These are phyloP conservation scores for Mrakia gelida DNA, from an alignment of 768 basidiomycete genomes.

Conservation along the genomic window DNA sequence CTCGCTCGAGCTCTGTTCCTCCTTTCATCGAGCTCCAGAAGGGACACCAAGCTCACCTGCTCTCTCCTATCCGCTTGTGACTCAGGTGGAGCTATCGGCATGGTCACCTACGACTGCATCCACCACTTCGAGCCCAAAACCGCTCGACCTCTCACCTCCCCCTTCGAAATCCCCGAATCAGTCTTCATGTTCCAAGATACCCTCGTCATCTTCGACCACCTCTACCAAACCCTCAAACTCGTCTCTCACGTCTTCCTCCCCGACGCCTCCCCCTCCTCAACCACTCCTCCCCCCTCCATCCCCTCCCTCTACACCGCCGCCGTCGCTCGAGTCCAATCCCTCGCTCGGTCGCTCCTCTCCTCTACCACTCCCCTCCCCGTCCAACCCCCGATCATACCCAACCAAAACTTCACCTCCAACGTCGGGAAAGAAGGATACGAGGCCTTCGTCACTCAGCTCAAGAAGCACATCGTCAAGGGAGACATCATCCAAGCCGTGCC, in stretches of 20 bases:
- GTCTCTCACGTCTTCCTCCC: slow-evolving; percentile 90
- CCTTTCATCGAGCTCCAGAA: not conserved
- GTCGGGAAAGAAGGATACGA: slow-evolving; percentile 92
- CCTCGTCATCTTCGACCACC: slow-evolving; percentile 92
- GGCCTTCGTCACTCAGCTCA: slow-evolving; percentile 79
- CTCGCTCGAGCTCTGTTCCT: not conserved
- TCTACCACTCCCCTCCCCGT: slow-evolving; percentile 55
- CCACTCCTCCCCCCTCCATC: slow-evolving; percentile 49
- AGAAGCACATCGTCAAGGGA: slow-evolving; percentile 89
- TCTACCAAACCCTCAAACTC: slow-evolving; percentile 89
- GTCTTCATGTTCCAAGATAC: slow-evolving; percentile 97
- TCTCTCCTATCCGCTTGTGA: not conserved
- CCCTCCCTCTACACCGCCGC: slow-evolving; percentile 85
- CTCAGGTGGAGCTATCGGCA: slow-evolving; percentile 91
- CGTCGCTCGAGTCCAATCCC: slow-evolving; percentile 68
- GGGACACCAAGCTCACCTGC: not conserved
- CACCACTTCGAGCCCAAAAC: slow-evolving; percentile 96
- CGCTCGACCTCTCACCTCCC: slow-evolving; percentile 62
- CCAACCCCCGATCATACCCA: slow-evolving; percentile 46
- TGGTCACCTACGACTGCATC: slow-evolving; percentile 93
- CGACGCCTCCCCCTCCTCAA: slow-evolving; percentile 41
- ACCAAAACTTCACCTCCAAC: slow-evolving; percentile 68
- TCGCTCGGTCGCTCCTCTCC: slow-evolving; percentile 60
- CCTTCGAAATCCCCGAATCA: slow-evolving; percentile 85
- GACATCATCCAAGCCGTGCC: slow-evolving; percentile 99